Evolutionary conservation across 306 rosid genomes (phyloP), one percentile per base, ranked within the genome.

Genomic region (Casuarina cunninghamiana): DNA sequence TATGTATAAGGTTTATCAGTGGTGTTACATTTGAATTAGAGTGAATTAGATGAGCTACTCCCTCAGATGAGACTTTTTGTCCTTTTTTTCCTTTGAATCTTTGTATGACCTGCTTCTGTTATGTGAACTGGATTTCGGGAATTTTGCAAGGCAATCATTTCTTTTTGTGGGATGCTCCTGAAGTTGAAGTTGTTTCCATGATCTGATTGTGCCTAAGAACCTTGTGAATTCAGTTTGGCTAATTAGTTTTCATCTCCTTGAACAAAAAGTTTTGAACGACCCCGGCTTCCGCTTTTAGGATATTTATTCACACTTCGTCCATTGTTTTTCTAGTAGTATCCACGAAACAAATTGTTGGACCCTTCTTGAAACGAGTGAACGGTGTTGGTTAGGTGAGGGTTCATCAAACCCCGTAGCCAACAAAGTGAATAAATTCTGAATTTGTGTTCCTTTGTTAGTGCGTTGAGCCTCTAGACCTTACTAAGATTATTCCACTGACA

Each of bases 31-130:
- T 77, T 70, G 50, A 53, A 69, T 61, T 66, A 46, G 51, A n/a
- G 21, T 60, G 69, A 57, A 77, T 66, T 86, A 87, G 80, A 69
- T 79, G 83, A 77, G 84, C 72, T 37, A 72, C 78, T 69, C 39
- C 17, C 65, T 49, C 21, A 77, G 74, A 60, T 53, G 16, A 62
- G 44, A 51, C 71, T 8, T 54, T 63, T 76, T 37, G 37, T 17
- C 72, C 71, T 10, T 62, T 70, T 65, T 1, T 55, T 68, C 69
- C 15, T 9, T 26, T 74, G 5, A 37, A 39, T 39, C 44, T 21
- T 3, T 79, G 82, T 63, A 68, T 0, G 62, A 8, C 19, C 65
- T 73, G 51, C 26, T 10, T 11, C 39, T 48, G 62, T 51, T 57
- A 8, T n/a, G 5, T 12, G 32, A 44, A 58, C 57, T 73, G 71